These are phyloP conservation scores for Irpex sp. DNA, from an alignment of 1,284 basidiomycete species.

Conservation along the genomic window DNA sequence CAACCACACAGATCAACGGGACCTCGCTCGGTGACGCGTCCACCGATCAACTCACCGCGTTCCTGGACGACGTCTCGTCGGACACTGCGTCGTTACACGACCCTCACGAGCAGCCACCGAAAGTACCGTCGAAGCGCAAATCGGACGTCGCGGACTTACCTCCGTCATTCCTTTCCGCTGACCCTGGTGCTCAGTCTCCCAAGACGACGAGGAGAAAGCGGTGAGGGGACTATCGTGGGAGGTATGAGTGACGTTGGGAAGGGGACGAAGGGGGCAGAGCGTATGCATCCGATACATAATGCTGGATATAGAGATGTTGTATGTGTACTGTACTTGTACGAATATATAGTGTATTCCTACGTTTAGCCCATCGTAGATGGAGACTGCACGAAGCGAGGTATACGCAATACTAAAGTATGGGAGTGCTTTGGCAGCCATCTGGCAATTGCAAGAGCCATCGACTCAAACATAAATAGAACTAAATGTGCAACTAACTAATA, in stretches of 20 bases:
- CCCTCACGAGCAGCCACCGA: constrained; percentile 10
- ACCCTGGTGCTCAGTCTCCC: constrained; percentile 10
- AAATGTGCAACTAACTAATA: background rate
- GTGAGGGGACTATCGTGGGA: constrained; percentile 9
- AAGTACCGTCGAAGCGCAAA: constrained; percentile 37
- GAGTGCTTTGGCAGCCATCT: background rate
- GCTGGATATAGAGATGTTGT: constrained; percentile 8
- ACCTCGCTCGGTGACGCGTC: constrained; percentile 26
- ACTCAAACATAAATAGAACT: background rate
- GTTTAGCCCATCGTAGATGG: background rate
- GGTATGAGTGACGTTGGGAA: background rate
- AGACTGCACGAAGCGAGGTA: background rate
- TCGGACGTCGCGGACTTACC: constrained; percentile 34
- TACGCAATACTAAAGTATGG: background rate
- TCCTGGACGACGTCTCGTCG: constrained; percentile 35
- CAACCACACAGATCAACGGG: constrained; percentile 20
- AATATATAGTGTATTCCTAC: constrained; percentile 18
- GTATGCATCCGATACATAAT: background rate
- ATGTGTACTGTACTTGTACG: constrained; percentile 12
- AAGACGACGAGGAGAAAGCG: constrained; percentile 24
- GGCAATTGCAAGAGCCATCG: background rate
- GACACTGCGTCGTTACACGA: constrained; percentile 12
- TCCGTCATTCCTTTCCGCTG: constrained; percentile 8
- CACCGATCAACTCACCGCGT: constrained; percentile 36
- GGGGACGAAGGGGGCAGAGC: too few species aligned